Conservation (phyloP, 352 stramenopile genomes). For the Phytophthora citricola region DNA sequence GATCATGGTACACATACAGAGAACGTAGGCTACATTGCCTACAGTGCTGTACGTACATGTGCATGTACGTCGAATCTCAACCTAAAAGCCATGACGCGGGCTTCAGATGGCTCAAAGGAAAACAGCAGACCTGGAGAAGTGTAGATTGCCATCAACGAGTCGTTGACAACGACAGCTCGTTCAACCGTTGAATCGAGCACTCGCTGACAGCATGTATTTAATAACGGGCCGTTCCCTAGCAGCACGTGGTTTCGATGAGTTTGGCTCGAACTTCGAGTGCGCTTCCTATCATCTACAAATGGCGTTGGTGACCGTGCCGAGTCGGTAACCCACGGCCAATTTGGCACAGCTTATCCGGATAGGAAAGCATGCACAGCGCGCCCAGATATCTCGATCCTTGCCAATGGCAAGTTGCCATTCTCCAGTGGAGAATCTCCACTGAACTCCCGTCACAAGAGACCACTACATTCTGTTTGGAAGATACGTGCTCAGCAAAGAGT, state of each 20-base stretch:
- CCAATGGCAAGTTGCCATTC: too few species aligned
- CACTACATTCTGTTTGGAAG: slow-evolving; percentile 4
- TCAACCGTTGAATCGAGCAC: background rate
- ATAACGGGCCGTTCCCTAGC: background rate
- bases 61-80: too few species aligned
- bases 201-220: background rate
- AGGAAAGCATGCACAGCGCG: background rate
- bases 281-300: slow-evolving; percentile 12
- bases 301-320: background rate
- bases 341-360: background rate
- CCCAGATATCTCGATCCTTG: slow-evolving; percentile 6
- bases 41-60: too few species aligned
- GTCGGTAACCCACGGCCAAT: background rate
- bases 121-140: background rate
- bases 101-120: slow-evolving; percentile 1
- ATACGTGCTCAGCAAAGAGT: background rate
- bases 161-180: background rate
- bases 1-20: too few species aligned
- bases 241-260: slow-evolving; percentile 10
- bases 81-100: background rate
- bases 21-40: too few species aligned
- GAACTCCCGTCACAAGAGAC: too few species aligned
- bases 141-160: slow-evolving; percentile 2
- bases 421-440: too few species aligned
- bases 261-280: background rate